Evolutionary conservation across 2,329 filamentous ascomycete species (phyloP).

Genomic region (Phaeosphaeria sp.): DNA sequence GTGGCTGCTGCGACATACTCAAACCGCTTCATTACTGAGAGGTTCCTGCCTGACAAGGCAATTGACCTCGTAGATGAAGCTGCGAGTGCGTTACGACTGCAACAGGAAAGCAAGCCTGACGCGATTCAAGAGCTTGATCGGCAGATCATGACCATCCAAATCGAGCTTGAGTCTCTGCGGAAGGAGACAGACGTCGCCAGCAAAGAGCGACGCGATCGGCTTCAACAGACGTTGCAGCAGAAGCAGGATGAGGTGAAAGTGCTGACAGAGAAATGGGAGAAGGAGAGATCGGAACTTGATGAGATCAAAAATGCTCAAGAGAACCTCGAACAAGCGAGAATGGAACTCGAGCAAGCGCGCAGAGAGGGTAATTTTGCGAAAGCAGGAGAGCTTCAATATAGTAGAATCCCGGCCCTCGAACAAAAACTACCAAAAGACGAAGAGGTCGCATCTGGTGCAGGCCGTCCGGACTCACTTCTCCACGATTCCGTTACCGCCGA

Average conservation of each 20-base stretch:
- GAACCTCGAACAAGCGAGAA: slow-evolving; percentile 82
- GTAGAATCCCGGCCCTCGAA: slow-evolving; percentile 82
- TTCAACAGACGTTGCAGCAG: slow-evolving; percentile 76
- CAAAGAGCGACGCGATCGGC: slow-evolving; percentile 83
- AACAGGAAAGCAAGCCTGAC: slow-evolving; percentile 97
- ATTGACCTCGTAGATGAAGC: slow-evolving; percentile 98
- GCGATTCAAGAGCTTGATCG: slow-evolving; percentile 91
- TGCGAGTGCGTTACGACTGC: slow-evolving; percentile 84
- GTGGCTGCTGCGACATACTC: slow-evolving; percentile 91
- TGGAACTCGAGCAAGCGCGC: slow-evolving; percentile 87
- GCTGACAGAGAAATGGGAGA: slow-evolving; percentile 86
- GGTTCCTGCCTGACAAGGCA: slow-evolving; percentile 94
- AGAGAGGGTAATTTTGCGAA: slow-evolving; percentile 86
- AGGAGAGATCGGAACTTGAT: slow-evolving; percentile 85
- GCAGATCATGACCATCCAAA: slow-evolving; percentile 96
- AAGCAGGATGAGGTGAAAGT: slow-evolving; percentile 78
- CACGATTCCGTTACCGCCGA: slow-evolving; percentile 96
- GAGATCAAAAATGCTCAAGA: slow-evolving; percentile 85
- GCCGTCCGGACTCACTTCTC: slow-evolving; percentile 66
- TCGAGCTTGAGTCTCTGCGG: slow-evolving; percentile 90
- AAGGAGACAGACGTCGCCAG: slow-evolving; percentile 94
- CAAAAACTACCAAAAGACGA: slow-evolving; percentile 78
- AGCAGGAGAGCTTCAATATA: slow-evolving; percentile 90
- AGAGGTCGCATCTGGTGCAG: slow-evolving; percentile 44
- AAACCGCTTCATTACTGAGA: slow-evolving; percentile 95